phyloP scores from a whole-genome alignment of 352 stramenopile species.

The Lagenidium giganteum region DNA sequence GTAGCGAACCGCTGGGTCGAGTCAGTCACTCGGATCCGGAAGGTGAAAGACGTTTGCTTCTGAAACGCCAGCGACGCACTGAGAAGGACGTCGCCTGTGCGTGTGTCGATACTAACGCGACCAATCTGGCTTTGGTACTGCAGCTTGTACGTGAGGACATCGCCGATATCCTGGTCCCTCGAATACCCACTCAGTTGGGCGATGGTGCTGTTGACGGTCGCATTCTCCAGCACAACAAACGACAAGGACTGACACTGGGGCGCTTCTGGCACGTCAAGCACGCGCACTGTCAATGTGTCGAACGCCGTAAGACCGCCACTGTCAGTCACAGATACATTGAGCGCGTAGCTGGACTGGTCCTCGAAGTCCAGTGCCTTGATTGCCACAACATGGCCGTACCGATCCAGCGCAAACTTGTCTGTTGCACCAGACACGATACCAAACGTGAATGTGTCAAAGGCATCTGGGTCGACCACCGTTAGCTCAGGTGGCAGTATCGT shows the following conservation, averaged over 20 bases:
- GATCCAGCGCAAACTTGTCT: slow-evolving; percentile 33
- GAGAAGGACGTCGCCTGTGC: slow-evolving; percentile 18
- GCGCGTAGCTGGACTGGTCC: slow-evolving; percentile 19
- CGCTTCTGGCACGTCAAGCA: slow-evolving; percentile 36
- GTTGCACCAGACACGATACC: slow-evolving; percentile 27
- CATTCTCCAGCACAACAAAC: slow-evolving; percentile 25
- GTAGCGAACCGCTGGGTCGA: slow-evolving; percentile 23
- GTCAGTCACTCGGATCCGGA: slow-evolving; percentile 44
- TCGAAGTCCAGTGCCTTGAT: slow-evolving; percentile 39
- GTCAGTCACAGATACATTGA: slow-evolving; percentile 38
- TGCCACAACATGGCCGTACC: slow-evolving; percentile 32
- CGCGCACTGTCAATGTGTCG: slow-evolving; percentile 17
- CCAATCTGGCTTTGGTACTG: slow-evolving; percentile 11
- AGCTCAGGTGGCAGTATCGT: slow-evolving; percentile 23
- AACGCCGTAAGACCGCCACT: slow-evolving; percentile 25
- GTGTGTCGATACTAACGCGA: slow-evolving; percentile 1
- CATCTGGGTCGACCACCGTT: slow-evolving; percentile 28
- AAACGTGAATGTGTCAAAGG: slow-evolving; percentile 36
- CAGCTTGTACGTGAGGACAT: slow-evolving; percentile 12
- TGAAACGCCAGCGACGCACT: slow-evolving; percentile 32
- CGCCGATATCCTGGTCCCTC: slow-evolving; percentile 14
- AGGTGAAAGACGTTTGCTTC: slow-evolving; percentile 21
- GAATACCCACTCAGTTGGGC: slow-evolving; percentile 5
- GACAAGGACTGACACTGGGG: slow-evolving; percentile 22
- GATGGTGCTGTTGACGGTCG: slow-evolving; percentile 6